These are phyloP conservation scores for Clarireedia paspali DNA, from an alignment of 2,329 filamentous ascomycete genomes.

Conservation along the genomic window DNA sequence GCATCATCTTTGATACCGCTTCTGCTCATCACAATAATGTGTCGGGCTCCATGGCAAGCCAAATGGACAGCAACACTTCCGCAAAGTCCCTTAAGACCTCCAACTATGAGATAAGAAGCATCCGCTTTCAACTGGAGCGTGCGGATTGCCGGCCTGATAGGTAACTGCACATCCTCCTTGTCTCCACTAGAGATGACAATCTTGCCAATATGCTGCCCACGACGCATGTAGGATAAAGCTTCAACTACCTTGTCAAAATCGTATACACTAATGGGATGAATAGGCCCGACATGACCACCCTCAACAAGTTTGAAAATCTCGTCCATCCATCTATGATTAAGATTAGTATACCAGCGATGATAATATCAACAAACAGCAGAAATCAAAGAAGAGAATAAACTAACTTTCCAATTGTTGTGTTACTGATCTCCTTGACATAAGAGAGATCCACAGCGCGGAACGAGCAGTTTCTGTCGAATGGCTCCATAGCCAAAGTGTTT, in stretches of 20 bases:
- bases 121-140: slow-evolving; percentile 13
- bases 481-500: slow-evolving; percentile 13
- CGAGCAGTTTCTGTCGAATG: slow-evolving; percentile 15
- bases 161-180: background rate
- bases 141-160: slow-evolving; percentile 9
- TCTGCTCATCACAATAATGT: slow-evolving; percentile 12
- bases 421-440: background rate
- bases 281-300: slow-evolving; percentile 12
- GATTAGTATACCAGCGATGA: background rate
- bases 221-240: slow-evolving; percentile 29
- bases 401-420: background rate
- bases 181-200: slow-evolving; percentile 25
- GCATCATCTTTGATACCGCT: slow-evolving; percentile 9
- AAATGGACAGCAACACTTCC: slow-evolving; percentile 9
- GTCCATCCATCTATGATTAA: background rate
- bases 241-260: slow-evolving; percentile 23
- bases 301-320: background rate
- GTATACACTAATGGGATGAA: slow-evolving; percentile 10
- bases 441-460: slow-evolving; percentile 17
- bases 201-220: slow-evolving; percentile 37
- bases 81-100: slow-evolving; percentile 18
- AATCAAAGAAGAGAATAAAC: background rate
- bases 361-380: background rate
- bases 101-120: slow-evolving; percentile 19
- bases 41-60: slow-evolving; percentile 11